Percentiles rank a stretch among this genome's conserved stretches.
Conservation (phyloP, 345 rosid genomes). For the Citrus trifoliata region DNA sequence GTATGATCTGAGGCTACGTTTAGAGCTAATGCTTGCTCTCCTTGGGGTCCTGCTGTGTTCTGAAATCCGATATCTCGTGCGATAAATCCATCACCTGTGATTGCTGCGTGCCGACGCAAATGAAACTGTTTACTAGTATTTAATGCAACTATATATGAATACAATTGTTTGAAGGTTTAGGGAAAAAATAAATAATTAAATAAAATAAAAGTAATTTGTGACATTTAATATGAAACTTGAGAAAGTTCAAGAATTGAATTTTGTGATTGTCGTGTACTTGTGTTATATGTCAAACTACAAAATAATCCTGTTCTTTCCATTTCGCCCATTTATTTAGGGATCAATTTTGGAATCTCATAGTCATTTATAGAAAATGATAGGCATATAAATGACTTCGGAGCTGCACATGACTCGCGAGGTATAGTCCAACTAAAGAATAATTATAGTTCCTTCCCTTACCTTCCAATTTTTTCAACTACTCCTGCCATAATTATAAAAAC, state of each 20-base stretch:
- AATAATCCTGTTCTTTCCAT: background rate
- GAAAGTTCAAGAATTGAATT: background rate
- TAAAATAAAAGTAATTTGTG: background rate
- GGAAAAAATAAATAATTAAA: no score
- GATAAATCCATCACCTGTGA: slow-evolving; percentile 69
- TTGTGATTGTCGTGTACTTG: background rate
- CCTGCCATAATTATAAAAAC: background rate
- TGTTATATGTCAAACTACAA: background rate
- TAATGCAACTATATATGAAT: no score
- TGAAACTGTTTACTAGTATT: background rate
- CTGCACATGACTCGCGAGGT: no score
- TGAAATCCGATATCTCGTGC: slow-evolving; percentile 76
- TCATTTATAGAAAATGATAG: background rate
- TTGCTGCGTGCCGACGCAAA: slow-evolving; percentile 35
- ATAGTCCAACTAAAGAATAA: no score
- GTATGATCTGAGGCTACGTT: slow-evolving; percentile 58
- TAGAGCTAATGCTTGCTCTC: slow-evolving; percentile 70
- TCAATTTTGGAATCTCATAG: background rate
- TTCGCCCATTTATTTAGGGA: background rate
- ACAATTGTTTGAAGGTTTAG: background rate
- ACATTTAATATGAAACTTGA: background rate
- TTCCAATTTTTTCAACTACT: background rate
- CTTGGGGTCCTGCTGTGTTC: slow-evolving; percentile 73
- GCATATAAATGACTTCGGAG: background rate
- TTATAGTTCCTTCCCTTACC: background rate